Conservation (phyloP, 306 rosid genomes). For the barrel medic (Medicago truncatula) region MtrunA17r5.0-ANR NC_053045.1:39346001-39346500, state of each 20-base stretch:
- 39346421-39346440: background rate
- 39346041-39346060: constrained; percentile 2
- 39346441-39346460: background rate
- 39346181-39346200: constrained; percentile 17
- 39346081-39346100: background rate
- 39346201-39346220: no score
- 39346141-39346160: constrained; percentile 27
- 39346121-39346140: constrained; percentile 10
- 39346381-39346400: constrained; percentile 17
- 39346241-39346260: constrained; percentile 20
- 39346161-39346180: constrained; percentile 22
- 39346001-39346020: constrained; percentile 26
- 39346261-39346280: constrained; percentile 11
- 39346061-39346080: constrained; percentile 15
- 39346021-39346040: constrained; percentile 20
- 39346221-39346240: no score
- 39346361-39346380: background rate
- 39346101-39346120: constrained; percentile 28
- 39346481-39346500: background rate
- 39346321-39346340: constrained; percentile 1
- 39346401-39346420: constrained; percentile 1
- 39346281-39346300: constrained; percentile 9
- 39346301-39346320: background rate
- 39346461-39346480: background rate
- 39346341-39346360: constrained; percentile 16